Percentiles rank a stretch among this genome's conserved stretches.
phyloP scores from a whole-genome alignment of 2,329 filamentous ascomycete genomes.

The Pyricularia sp. region DNA sequence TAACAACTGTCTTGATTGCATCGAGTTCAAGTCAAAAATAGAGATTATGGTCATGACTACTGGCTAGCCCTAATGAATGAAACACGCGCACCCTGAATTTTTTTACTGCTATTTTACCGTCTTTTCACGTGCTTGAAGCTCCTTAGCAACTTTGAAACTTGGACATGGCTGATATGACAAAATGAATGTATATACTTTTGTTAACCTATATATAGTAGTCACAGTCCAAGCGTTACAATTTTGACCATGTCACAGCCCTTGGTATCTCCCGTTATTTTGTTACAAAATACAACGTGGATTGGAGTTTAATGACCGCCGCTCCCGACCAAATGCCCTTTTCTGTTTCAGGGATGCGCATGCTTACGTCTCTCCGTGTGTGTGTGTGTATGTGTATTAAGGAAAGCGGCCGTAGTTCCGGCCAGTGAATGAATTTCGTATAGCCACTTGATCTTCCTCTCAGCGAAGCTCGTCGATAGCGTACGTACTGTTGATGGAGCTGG shows the following conservation, averaged over 20 bases:
- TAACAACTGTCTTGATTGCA: background rate
- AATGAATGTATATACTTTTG: background rate
- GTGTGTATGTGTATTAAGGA: background rate
- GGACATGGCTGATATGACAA: background rate
- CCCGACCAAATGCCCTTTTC: background rate
- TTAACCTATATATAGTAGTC: background rate
- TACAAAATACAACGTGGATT: background rate
- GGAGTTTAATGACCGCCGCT: background rate
- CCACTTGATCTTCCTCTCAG: background rate
- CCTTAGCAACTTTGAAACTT: background rate
- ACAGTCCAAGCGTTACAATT: background rate
- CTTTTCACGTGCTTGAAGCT: background rate
- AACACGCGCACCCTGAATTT: background rate
- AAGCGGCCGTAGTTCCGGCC: background rate
- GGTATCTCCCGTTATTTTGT: background rate
- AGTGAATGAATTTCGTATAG: background rate
- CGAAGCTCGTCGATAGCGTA: background rate
- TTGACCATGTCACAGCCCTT: background rate
- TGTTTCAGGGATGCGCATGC: background rate
- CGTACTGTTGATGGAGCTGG: background rate
- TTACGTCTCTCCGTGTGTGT: too few relatives aligned
- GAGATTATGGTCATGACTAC: background rate
- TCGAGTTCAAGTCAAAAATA: background rate
- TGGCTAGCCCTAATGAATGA: background rate
- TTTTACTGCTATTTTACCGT: too few relatives aligned